These are phyloP conservation scores for Fraxinus nigra DNA, from an alignment of 305 asterid genomes.

Conservation along the genomic window DNA sequence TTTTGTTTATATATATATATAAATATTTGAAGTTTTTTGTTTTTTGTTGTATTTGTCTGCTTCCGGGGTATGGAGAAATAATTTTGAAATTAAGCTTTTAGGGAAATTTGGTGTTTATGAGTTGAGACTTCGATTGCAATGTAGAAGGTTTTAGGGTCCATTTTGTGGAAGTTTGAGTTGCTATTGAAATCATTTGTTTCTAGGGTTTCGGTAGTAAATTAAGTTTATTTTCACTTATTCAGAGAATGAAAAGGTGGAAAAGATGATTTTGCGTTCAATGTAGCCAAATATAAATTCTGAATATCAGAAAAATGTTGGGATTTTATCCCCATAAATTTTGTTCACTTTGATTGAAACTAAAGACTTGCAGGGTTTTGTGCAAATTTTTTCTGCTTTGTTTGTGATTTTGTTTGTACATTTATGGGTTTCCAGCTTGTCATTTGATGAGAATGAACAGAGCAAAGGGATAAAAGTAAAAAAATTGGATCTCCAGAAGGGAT, in stretches of 20 bases:
- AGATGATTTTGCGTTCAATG: background rate
- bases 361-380: slow-evolving; percentile 4
- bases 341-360: slow-evolving; percentile 15
- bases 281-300: background rate
- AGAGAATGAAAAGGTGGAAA: background rate
- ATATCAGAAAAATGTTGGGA: background rate
- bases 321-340: slow-evolving; percentile 7
- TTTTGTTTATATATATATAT: background rate
- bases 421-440: background rate
- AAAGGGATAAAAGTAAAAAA: background rate
- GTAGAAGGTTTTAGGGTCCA: slow-evolving; percentile 19
- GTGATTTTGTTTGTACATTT: background rate
- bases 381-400: background rate
- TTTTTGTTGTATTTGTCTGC: background rate
- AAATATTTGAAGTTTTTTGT: background rate
- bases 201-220: slow-evolving; percentile 29
- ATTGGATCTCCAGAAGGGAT: background rate
- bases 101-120: background rate
- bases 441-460: background rate
- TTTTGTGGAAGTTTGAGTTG: slow-evolving; percentile 23
- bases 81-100: slow-evolving; percentile 1
- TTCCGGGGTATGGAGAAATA: background rate
- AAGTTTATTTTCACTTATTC: background rate
- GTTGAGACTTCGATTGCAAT: slow-evolving; percentile 14
- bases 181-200: slow-evolving; percentile 15